phyloP scores from a whole-genome alignment of 768 basidiomycete genomes.

The Rhodotorula graminis region DNA sequence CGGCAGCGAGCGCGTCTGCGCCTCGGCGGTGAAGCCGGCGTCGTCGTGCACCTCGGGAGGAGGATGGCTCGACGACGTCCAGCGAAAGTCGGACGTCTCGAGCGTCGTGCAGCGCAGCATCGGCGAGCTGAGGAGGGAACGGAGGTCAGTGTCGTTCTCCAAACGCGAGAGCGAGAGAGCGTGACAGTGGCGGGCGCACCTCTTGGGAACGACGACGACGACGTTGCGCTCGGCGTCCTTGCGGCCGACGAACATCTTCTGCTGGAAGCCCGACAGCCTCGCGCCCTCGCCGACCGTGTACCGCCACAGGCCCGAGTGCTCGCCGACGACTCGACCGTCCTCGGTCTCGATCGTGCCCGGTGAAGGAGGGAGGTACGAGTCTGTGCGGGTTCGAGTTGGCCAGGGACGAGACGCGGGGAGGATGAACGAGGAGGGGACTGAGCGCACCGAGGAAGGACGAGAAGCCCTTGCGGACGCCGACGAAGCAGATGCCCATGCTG shows the following conservation, averaged over 20 bases:
- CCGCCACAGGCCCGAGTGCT: conserved; percentile 72
- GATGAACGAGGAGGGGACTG: background rate
- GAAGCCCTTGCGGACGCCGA: conserved; percentile 73
- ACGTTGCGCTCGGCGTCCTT: conserved; percentile 64
- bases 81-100: conserved; percentile 56
- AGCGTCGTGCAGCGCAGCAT: conserved; percentile 52
- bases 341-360: conserved; percentile 66
- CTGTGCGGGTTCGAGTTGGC: conserved; percentile 49
- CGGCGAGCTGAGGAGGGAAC: conserved; percentile 42
- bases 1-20: conserved; percentile 72
- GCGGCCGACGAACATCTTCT: conserved; percentile 64
- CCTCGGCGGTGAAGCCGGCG: conserved; percentile 53
- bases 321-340: conserved; percentile 56
- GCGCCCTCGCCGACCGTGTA: conserved; percentile 82
- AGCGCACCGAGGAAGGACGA: conserved; percentile 65
- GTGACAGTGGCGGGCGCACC: conserved; percentile 57
- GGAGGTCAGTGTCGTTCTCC: background rate
- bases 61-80: conserved; percentile 65
- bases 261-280: conserved; percentile 58
- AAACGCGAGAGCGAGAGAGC: too few species aligned
- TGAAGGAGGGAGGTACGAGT: conserved; percentile 66
- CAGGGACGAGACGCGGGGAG: background rate
- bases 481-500: conserved; percentile 92
- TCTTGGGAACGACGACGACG: conserved; percentile 70
- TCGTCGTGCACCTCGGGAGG: conserved; percentile 52